phyloP scores from a whole-genome alignment of 345 rosid species.

The Gossypium ekmanianum region DNA sequence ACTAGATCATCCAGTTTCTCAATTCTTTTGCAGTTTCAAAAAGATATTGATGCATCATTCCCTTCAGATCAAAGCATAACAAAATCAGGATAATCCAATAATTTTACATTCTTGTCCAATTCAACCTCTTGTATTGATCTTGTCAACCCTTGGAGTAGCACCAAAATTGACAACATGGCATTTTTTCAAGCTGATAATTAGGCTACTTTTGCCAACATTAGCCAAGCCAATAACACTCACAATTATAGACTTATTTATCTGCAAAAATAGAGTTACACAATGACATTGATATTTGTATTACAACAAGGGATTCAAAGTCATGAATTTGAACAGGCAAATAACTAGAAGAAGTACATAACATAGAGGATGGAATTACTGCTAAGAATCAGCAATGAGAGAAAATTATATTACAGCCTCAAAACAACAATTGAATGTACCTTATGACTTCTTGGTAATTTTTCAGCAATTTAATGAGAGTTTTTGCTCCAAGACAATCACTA shows the following conservation, averaged over 20 bases:
- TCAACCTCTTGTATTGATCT: constrained; percentile 95
- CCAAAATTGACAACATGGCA: constrained; percentile 87
- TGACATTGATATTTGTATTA: constrained; percentile 1
- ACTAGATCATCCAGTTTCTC: constrained; percentile 90
- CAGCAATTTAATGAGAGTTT: constrained; percentile 76
- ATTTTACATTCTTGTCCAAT: constrained; percentile 78
- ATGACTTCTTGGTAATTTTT: constrained; percentile 91
- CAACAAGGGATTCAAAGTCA: not conserved
- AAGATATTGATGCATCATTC: constrained; percentile 68
- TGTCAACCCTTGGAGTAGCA: constrained; percentile 83
- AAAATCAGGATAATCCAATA: constrained; percentile 93
- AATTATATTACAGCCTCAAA: not conserved
- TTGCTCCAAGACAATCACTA: constrained; percentile 97
- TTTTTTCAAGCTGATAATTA: constrained; percentile 92
- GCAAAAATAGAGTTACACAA: constrained; percentile 23
- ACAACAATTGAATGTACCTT: constrained; percentile 43
- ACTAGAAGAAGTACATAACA: constrained; percentile 2
- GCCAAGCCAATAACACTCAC: constrained; percentile 86
- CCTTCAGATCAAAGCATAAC: constrained; percentile 77
- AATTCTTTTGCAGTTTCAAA: constrained; percentile 86
- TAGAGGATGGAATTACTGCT: not conserved
- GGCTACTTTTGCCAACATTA: constrained; percentile 97
- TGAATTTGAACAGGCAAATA: not conserved
- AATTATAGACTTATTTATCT: constrained; percentile 86
- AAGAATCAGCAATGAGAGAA: not conserved